Percentiles rank a stretch among this genome's conserved stretches.
phyloP scores from a whole-genome alignment of 163 green algal genomes.

The Scenedesmus sp. region DNA sequence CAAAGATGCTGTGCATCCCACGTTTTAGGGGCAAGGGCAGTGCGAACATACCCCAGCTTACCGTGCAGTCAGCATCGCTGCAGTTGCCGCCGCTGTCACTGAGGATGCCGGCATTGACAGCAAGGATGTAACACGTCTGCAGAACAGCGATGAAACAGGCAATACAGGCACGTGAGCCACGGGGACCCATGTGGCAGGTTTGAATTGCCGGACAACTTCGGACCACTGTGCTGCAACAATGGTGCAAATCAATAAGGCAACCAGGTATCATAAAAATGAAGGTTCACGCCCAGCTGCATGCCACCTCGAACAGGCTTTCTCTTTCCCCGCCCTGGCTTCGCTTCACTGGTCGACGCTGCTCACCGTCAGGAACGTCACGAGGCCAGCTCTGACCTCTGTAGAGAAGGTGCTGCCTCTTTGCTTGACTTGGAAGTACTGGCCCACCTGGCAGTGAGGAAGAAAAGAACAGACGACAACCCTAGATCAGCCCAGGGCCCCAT shows the following conservation, averaged over 20 bases:
- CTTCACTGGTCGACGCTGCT: background rate
- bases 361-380: slow-evolving; percentile 85
- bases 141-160: background rate
- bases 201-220: too few relatives aligned
- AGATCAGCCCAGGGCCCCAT: too few relatives aligned
- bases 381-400: slow-evolving; percentile 77
- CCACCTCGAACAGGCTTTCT: background rate
- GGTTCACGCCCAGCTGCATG: too few relatives aligned
- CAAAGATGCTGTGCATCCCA: too few relatives aligned
- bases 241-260: too few relatives aligned
- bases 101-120: slow-evolving; percentile 69
- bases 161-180: background rate
- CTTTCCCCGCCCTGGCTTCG: background rate
- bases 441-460: background rate
- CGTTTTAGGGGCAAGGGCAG: too few relatives aligned
- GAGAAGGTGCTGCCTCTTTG: slow-evolving; percentile 66
- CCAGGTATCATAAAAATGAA: too few relatives aligned
- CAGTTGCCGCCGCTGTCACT: slow-evolving; percentile 75
- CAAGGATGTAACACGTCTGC: slow-evolving; percentile 60
- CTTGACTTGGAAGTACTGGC: background rate
- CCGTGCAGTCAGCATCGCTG: slow-evolving; percentile 56
- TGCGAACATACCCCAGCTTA: background rate
- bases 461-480: background rate
- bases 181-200: background rate
- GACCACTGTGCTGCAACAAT: too few relatives aligned